A percentile compares a stretch with the other conserved stretches of the same genome.
phyloP scores from a whole-genome alignment of 805 yeast genomes.

The Barnettozyma botsteinii region DNA sequence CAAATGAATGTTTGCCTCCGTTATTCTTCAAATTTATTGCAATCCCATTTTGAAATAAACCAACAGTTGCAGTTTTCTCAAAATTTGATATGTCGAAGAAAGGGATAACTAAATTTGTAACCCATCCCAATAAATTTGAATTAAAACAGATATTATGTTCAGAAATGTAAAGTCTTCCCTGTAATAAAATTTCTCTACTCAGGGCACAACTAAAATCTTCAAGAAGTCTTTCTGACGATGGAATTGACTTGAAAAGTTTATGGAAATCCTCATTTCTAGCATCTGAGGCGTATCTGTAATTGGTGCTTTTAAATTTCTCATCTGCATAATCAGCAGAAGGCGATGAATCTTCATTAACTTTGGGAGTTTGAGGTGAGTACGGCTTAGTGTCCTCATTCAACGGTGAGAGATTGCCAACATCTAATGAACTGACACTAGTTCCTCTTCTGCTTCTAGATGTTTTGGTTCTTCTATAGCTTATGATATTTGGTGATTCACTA shows the following conservation, averaged over 20 bases:
- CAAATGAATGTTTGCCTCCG: constrained; percentile 64
- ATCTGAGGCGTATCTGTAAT: constrained; percentile 57
- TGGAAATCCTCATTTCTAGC: constrained; percentile 75
- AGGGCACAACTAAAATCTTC: constrained; percentile 91
- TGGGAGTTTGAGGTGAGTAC: constrained; percentile 7
- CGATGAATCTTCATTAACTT: constrained; percentile 9
- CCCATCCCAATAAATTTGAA: constrained; percentile 86
- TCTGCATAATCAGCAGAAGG: constrained; percentile 45
- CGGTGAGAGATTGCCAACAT: constrained; percentile 16
- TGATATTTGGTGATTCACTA: constrained; percentile 20
- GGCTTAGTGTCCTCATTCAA: constrained; percentile 16
- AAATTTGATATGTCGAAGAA: constrained; percentile 63
- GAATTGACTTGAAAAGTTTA: constrained; percentile 59
- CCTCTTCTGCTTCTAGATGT: constrained; percentile 14
- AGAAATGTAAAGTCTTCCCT: constrained; percentile 81
- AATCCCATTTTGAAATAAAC: constrained; percentile 87
- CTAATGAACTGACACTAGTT: constrained; percentile 17
- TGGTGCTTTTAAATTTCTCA: constrained; percentile 52
- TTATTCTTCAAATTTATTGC: constrained; percentile 27
- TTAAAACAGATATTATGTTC: constrained; percentile 79
- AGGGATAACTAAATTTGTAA: constrained; percentile 69
- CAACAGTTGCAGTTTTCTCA: constrained; percentile 83
- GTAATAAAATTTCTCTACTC: constrained; percentile 77
- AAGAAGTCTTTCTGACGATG: constrained; percentile 62
- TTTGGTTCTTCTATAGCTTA: constrained; percentile 21